Evolutionary conservation across 139 green algal genomes (phyloP), one percentile per base, ranked within the genome.

Genomic region (Trebouxia sp.): DNA sequence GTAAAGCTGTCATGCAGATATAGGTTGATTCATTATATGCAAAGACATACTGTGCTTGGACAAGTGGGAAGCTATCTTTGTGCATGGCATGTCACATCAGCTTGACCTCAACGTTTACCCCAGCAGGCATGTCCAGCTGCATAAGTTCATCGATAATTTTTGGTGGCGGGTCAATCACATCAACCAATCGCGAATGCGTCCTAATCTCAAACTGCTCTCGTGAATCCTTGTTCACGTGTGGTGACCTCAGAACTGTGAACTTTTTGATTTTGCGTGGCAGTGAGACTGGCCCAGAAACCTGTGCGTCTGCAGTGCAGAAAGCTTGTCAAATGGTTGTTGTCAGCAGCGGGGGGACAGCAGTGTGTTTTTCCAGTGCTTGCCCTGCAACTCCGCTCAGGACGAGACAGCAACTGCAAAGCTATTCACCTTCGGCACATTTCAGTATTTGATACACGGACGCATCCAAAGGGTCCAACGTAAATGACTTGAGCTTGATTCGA

Each of bases 171-270:
- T 95, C 79, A 65, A 90, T 86, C 37, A 97, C 74, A 82, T 97
- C 93, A 58, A 97, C 88, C 38, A 97, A 76, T 20, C 93, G 83
- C 41, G 88, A 80, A 88, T 96, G 93, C 11, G 88, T 94, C 9
- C 89, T 69, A 14, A 86, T 87, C 86, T 97, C 91, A 89, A 97
- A 97, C 82, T 97, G 93, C 85, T 97, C 93, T 14, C 92, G 87
- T 3, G 87, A 90, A 70, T 96, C 88, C 88, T 97, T 97, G 92
- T 97, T 95, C 28, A 97, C 93, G 86, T 97, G 93, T 22, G 93
- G 93, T 17, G 91, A 96, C 37, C 88, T 84, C 43, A 97, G 81
- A 37, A 97, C 88, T 65, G 86, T 93, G 81, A 91, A 97, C 0
- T 87, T 80, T 38, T 81, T 76, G 22, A 74, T 65, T 20, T 83